phyloP scores from a whole-genome alignment of 306 rosid species.

The Canavalia gladiata region DNA sequence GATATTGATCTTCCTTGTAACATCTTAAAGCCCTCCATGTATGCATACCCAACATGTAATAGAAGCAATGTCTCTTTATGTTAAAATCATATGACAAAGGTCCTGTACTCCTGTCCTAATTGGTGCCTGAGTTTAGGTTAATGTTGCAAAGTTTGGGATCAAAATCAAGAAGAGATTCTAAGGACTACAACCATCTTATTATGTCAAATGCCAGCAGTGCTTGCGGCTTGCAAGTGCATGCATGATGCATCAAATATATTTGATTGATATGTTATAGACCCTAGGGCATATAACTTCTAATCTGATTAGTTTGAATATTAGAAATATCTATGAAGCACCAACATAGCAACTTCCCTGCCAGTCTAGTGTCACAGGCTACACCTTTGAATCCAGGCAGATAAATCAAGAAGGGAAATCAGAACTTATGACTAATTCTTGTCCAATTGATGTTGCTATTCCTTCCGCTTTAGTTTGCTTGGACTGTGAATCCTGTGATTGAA shows the following conservation, averaged over 20 bases:
- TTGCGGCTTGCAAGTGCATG: neutral
- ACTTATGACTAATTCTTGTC: neutral
- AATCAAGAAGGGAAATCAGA: neutral
- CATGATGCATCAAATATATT: neutral
- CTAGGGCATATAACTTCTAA: neutral
- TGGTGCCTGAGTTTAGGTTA: neutral
- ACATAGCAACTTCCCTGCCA: neutral
- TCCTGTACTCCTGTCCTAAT: neutral
- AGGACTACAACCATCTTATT: neutral
- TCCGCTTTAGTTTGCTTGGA: slow-evolving; percentile 5
- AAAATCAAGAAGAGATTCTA: neutral
- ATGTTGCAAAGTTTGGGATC: neutral
- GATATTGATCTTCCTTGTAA: slow-evolving; percentile 6
- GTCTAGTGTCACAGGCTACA: neutral
- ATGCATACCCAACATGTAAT: neutral
- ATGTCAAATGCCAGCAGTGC: neutral
- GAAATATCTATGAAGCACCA: neutral
- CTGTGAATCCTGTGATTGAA: neutral
- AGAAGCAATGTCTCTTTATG: neutral
- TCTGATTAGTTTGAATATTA: slow-evolving; percentile 22
- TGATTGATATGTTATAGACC: slow-evolving; percentile 12
- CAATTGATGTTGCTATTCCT: neutral
- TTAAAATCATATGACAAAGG: neutral
- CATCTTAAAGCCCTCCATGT: neutral
- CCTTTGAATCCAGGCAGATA: neutral